Base-by-base conservation (phyloP, 768 basidiomycete genomes). In the Cantharellus cinnabarinus region DNA sequence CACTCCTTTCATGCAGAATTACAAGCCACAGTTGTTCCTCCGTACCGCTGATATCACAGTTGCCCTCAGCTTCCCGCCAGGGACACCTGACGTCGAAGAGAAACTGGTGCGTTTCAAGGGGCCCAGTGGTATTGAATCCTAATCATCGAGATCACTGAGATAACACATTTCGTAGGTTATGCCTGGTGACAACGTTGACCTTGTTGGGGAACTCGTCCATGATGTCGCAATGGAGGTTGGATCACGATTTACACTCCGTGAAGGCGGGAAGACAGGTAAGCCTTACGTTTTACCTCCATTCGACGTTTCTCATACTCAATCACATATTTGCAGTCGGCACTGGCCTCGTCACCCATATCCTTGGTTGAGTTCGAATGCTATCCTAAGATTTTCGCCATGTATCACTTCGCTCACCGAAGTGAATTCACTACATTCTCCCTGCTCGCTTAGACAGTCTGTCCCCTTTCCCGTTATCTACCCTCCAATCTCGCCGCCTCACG, bases 101-200 rank as follows among this genome's bases (percentile, higher is more conserved):
- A 93, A 89, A 71, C 91, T 94, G 84, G 89, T 83, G 54, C 35
- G 72, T 66, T 37, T 4, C 10, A 38, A 37, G 38, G 5, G 35
- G 14, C 53, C 53, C 14, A 10, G 53, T 55, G 10, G 10, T 34
- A 20, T 51, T 60, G 3, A n/a, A 59, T 48, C 15, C 0, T 50
- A 5, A 29, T 29, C 20, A 29, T 29, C 20, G 20, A 29, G 20
- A 29, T 29, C 59, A 57, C 1, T 14, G 39, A 38, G 62, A 53
- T 58, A 58, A 53, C 35, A 38, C 41, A 40, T 4, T 57, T 56
- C 61, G 51, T 65, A 86, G 82, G 82, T 97, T 64, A 93, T 95
- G 89, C 94, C 94, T 55, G 94, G 94, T 62, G 94, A 98, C 74
- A 94, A 94, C 66, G 83, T 98, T 58, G 91, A 95, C 72, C 82